These are phyloP conservation scores for Cytospora schulzeri DNA, from an alignment of 2,329 filamentous ascomycete species.

Conservation along the genomic window DNA sequence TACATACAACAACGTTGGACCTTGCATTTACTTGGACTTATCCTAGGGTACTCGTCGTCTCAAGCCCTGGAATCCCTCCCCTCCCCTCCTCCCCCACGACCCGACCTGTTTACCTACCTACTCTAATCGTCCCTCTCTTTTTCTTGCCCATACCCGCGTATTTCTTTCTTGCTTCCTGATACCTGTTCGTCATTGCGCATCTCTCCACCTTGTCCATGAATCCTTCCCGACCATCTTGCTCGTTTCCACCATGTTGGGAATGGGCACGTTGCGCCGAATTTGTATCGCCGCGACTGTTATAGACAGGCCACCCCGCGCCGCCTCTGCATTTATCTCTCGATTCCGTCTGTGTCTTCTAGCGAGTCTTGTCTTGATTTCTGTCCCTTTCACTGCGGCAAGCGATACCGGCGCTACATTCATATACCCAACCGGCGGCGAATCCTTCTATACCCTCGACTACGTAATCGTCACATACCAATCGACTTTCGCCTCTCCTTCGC, in stretches of 20 bases:
- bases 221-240: slow-evolving; percentile 5
- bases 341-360: slow-evolving; percentile 2
- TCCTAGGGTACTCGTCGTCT: no score
- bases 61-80: no score
- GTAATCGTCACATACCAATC: slow-evolving; percentile 21
- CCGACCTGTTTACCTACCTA: no score
- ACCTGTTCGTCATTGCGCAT: neutral
- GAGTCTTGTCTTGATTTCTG: slow-evolving; percentile 1
- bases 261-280: slow-evolving; percentile 9
- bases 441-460: slow-evolving; percentile 12
- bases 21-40: neutral
- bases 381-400: slow-evolving; percentile 3
- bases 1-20: neutral
- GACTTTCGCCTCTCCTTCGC: slow-evolving; percentile 7
- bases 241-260: slow-evolving; percentile 23
- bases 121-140: neutral
- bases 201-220: slow-evolving; percentile 13
- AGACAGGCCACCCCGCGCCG: neutral
- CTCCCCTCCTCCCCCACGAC: no score
- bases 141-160: neutral
- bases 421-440: slow-evolving; percentile 19
- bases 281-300: neutral
- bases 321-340: neutral
- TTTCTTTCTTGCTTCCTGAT: neutral
- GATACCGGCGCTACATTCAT: slow-evolving; percentile 5